Conservation (phyloP, 2,329 filamentous ascomycete genomes). For the Microsporum ferrugineum region DNA sequence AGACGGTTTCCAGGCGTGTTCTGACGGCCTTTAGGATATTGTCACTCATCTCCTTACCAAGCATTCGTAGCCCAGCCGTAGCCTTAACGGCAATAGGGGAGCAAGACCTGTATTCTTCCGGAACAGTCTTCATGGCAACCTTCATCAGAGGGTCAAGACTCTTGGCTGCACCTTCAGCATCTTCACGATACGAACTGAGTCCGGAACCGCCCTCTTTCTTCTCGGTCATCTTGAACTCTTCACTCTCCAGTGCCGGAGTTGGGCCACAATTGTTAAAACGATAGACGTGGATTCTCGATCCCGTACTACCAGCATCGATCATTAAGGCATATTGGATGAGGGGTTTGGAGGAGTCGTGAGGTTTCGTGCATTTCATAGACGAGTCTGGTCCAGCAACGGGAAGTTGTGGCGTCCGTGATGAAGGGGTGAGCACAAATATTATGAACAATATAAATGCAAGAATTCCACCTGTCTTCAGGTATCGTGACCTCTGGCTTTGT, state of each 20-base stretch:
- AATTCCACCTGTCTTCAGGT: constrained; percentile 51
- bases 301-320: constrained; percentile 96
- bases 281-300: constrained; percentile 96
- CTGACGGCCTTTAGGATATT: constrained; percentile 80
- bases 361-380: constrained; percentile 65
- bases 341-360: constrained; percentile 77
- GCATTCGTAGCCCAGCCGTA: constrained; percentile 80
- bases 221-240: constrained; percentile 87
- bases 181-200: constrained; percentile 74
- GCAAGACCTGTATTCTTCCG: constrained; percentile 81
- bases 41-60: constrained; percentile 68
- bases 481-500: constrained; percentile 49
- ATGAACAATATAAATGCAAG: constrained; percentile 47
- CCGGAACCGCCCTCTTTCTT: constrained; percentile 67
- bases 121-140: constrained; percentile 71
- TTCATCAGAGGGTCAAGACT: constrained; percentile 82
- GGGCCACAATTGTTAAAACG: constrained; percentile 97
- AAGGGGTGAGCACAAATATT: constrained; percentile 44
- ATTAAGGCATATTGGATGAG: constrained; percentile 96
- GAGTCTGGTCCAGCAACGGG: constrained; percentile 1
- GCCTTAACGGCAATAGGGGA: constrained; percentile 95
- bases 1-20: constrained; percentile 68
- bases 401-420: constrained; percentile 16
- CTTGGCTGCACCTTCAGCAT: constrained; percentile 77
- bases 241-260: constrained; percentile 86